Percentiles rank a stretch among this genome's conserved stretches.
Evolutionary conservation across 1,284 basidiomycete genomes (phyloP).

Genomic region (Boletellus sp.): DNA sequence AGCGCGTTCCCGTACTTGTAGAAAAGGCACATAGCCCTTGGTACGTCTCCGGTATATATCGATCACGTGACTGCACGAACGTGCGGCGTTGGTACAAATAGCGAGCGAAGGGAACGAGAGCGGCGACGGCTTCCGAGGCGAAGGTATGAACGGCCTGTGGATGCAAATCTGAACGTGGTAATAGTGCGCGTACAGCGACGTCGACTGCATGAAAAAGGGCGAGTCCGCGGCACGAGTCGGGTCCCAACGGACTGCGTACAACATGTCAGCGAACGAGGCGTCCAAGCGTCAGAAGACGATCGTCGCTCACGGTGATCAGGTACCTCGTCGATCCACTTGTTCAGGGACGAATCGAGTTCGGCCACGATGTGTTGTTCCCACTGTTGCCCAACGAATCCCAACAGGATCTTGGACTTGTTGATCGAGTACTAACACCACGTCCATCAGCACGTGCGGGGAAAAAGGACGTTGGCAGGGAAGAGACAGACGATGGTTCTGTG

Average conservation of each 20-base stretch:
- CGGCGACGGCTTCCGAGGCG: conserved; percentile 53
- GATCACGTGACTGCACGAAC: conserved; percentile 73
- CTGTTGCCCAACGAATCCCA: conserved; percentile 55
- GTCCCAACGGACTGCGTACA: conserved; percentile 65
- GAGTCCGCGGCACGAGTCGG: conserved; percentile 53
- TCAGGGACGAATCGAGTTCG: conserved; percentile 73
- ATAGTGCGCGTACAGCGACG: conserved; percentile 61
- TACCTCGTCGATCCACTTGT: conserved; percentile 73
- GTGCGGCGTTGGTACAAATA: conserved; percentile 81
- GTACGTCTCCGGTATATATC: conserved; percentile 48
- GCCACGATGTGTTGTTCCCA: conserved; percentile 72
- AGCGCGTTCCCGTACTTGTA: conserved; percentile 35
- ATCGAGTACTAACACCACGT: conserved; percentile 57
- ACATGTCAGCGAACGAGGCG: too few species aligned
- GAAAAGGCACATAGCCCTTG: conserved; percentile 32
- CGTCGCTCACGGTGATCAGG: conserved; percentile 56
- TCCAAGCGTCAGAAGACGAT: too few species aligned
- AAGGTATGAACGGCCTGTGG: conserved; percentile 80
- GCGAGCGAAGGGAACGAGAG: conserved; percentile 70
- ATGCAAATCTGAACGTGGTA: conserved; percentile 77
- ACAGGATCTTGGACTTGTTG: conserved; percentile 59
- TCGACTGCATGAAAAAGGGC: conserved; percentile 68
- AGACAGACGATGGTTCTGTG: conserved; percentile 59
- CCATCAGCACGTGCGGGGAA: neutral
- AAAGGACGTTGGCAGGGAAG: neutral